Conservation (phyloP, 169 alveolate species). For the Plasmodium gonderi region DNA sequence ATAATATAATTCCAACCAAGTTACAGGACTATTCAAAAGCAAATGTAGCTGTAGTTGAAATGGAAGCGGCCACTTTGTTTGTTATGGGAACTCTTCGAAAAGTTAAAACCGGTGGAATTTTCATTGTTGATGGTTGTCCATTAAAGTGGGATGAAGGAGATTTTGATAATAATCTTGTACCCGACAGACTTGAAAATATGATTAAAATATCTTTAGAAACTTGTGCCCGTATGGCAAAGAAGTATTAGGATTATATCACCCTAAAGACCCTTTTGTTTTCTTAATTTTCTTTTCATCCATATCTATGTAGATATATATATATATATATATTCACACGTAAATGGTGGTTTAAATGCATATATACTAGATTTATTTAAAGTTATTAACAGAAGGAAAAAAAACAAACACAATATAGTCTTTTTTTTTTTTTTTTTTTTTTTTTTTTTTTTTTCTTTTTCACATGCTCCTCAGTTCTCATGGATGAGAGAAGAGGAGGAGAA, state of each 20-base stretch:
- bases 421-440: background rate
- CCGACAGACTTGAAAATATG: slow-evolving; percentile 41
- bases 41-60: slow-evolving; percentile 75
- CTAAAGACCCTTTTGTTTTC: too few relatives aligned
- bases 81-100: slow-evolving; percentile 65
- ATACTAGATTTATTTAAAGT: too few relatives aligned
- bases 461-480: background rate
- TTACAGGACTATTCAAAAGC: slow-evolving; percentile 62
- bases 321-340: too few relatives aligned
- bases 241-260: background rate
- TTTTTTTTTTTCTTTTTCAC: background rate
- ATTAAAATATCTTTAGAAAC: slow-evolving; percentile 32
- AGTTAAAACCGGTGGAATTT: slow-evolving; percentile 68
- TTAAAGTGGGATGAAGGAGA: slow-evolving; percentile 77
- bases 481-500: background rate
- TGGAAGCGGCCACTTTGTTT: slow-evolving; percentile 69
- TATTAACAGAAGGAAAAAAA: too few relatives aligned
- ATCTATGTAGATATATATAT: too few relatives aligned
- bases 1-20: slow-evolving; percentile 31
- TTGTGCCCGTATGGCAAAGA: slow-evolving; percentile 26
- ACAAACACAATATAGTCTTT: background rate
- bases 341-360: too few relatives aligned
- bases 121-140: slow-evolving; percentile 77
- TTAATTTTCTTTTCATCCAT: too few relatives aligned
- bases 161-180: slow-evolving; percentile 29